Conservation (phyloP, 139 green algal genomes). For the Asterochloris sp. region DNA sequence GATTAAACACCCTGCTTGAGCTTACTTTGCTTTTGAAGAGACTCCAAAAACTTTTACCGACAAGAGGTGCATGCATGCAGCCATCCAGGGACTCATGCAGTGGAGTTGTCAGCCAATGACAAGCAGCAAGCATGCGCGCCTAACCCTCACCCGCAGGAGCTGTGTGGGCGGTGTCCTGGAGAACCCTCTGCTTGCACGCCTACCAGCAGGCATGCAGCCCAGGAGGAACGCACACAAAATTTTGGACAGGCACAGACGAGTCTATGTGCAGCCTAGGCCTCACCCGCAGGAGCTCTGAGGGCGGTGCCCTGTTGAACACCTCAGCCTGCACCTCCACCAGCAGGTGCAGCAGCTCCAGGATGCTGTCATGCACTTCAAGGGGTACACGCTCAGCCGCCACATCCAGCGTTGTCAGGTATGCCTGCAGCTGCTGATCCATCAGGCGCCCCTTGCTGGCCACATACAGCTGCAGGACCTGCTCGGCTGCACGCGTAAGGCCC, state of each 20-base stretch:
- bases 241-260: background rate
- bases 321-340: conserved; percentile 8
- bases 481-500: background rate
- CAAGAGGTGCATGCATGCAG: background rate
- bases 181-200: background rate
- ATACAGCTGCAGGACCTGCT: background rate
- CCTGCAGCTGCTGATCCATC: background rate
- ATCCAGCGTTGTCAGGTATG: too few relatives aligned
- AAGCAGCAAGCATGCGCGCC: too few relatives aligned
- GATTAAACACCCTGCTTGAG: background rate
- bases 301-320: background rate
- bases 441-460: background rate
- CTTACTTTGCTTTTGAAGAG: too few relatives aligned
- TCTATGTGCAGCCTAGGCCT: background rate
- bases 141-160: background rate
- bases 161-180: background rate
- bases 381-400: too few relatives aligned
- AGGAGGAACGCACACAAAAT: background rate
- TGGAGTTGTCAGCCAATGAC: too few relatives aligned
- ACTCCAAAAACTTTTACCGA: too few relatives aligned
- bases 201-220: background rate
- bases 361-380: background rate
- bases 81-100: too few relatives aligned
- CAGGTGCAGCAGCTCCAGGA: background rate
- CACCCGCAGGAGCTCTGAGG: background rate